Percentiles rank a stretch among this genome's conserved stretches.
Evolutionary conservation across 305 asterid genomes (phyloP).

Genomic region (Lippia alba): DNA sequence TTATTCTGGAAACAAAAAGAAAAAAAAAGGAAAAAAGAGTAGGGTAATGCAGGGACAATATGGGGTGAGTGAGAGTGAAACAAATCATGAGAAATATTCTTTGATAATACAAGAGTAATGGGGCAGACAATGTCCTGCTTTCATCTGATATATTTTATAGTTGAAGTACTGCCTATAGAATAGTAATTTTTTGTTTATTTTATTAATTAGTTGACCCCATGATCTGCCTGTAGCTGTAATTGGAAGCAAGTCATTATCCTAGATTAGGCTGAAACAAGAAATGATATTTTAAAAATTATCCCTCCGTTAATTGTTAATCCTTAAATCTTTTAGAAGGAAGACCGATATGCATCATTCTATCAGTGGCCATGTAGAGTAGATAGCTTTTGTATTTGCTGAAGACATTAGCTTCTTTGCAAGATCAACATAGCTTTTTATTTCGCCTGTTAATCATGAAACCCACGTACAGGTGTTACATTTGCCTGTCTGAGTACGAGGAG

Average conservation of each 20-base stretch:
- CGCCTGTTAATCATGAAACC: conserved; percentile 16
- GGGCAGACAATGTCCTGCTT: not conserved
- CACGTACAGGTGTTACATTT: conserved; percentile 79
- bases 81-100: not conserved
- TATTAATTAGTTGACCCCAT: not conserved
- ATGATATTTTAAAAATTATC: not conserved
- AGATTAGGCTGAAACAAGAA: conserved; percentile 14
- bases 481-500: conserved; percentile 87
- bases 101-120: not conserved
- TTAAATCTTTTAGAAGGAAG: not conserved
- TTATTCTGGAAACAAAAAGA: too few relatives aligned
- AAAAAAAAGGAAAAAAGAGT: not conserved
- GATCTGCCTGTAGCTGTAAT: not conserved
- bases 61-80: conserved; percentile 2
- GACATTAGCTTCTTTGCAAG: not conserved
- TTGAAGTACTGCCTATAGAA: not conserved
- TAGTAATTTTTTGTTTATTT: not conserved
- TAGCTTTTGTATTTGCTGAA: not conserved
- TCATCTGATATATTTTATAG: not conserved
- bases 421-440: conserved; percentile 11
- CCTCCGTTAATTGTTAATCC: conserved; percentile 5
- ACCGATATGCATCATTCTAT: not conserved
- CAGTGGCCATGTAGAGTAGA: not conserved
- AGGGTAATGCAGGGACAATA: not conserved
- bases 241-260: conserved; percentile 8